These are phyloP conservation scores for Ustilago tritici DNA, from an alignment of 1,284 basidiomycete genomes.

Conservation along the genomic window DNA sequence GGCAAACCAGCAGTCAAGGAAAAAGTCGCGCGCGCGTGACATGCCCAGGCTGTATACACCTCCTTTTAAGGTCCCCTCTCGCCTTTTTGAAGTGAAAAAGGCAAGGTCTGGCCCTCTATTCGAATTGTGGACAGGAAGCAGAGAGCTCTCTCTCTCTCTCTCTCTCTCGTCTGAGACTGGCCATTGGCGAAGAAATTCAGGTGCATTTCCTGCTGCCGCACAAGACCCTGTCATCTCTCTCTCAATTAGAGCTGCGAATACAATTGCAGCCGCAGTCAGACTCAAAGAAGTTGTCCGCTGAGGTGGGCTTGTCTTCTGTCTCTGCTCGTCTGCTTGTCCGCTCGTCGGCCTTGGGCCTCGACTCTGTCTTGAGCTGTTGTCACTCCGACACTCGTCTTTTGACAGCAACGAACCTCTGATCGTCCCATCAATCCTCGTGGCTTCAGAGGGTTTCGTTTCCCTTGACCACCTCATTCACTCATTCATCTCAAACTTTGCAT, in stretches of 20 bases:
- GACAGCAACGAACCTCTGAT: slow-evolving; percentile 1
- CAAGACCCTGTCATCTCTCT: slow-evolving; percentile 1
- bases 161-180: not conserved
- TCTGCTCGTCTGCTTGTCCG: slow-evolving; percentile 1
- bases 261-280: not conserved
- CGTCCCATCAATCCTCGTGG: not conserved
- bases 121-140: not conserved
- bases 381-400: not conserved
- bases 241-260: not conserved
- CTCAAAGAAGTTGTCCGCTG: not conserved
- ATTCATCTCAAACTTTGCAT: not conserved
- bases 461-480: not conserved
- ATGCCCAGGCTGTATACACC: too few relatives aligned
- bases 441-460: not conserved
- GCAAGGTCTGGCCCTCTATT: not conserved
- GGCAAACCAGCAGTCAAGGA: too few relatives aligned
- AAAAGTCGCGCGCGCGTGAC: too few relatives aligned
- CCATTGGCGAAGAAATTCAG: not conserved
- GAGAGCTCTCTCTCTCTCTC: not conserved
- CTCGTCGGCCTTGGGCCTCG: not conserved
- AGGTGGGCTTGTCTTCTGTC: not conserved
- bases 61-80: too few relatives aligned
- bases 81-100: not conserved
- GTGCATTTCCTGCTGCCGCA: slow-evolving; percentile 1
- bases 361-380: not conserved